These are phyloP conservation scores for Centaurea solstitialis DNA, from an alignment of 129 eudicot genomes.

Conservation along the genomic window DNA sequence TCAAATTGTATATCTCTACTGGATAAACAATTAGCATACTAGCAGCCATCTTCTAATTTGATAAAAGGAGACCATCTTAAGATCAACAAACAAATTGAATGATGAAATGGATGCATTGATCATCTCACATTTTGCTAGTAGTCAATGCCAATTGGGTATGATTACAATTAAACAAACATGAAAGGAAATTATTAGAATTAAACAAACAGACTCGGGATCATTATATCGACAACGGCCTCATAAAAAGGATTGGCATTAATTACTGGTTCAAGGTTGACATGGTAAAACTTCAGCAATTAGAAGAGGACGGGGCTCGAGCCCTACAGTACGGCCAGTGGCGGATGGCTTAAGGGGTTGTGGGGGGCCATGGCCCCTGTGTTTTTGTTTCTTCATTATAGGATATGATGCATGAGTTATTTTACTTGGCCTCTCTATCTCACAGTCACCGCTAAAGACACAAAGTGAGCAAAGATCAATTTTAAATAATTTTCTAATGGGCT, in stretches of 20 bases:
- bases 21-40: neutral
- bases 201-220: neutral
- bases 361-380: too few relatives aligned
- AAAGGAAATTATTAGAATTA: too few relatives aligned
- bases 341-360: too few relatives aligned
- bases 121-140: neutral
- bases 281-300: neutral
- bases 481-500: too few relatives aligned
- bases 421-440: too few relatives aligned
- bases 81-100: slow-evolving; percentile 6
- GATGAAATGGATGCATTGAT: neutral
- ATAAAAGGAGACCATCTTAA: neutral
- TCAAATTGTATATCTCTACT: neutral
- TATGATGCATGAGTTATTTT: too few relatives aligned
- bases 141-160: neutral
- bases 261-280: neutral
- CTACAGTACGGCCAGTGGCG: too few relatives aligned
- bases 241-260: neutral
- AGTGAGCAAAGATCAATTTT: too few relatives aligned
- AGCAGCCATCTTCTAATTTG: neutral
- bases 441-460: too few relatives aligned
- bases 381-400: too few relatives aligned
- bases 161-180: too few relatives aligned
- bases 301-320: too few relatives aligned
- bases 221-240: neutral